These are phyloP conservation scores for Mycena floridula DNA, from an alignment of 768 basidiomycete species.

Conservation along the genomic window DNA sequence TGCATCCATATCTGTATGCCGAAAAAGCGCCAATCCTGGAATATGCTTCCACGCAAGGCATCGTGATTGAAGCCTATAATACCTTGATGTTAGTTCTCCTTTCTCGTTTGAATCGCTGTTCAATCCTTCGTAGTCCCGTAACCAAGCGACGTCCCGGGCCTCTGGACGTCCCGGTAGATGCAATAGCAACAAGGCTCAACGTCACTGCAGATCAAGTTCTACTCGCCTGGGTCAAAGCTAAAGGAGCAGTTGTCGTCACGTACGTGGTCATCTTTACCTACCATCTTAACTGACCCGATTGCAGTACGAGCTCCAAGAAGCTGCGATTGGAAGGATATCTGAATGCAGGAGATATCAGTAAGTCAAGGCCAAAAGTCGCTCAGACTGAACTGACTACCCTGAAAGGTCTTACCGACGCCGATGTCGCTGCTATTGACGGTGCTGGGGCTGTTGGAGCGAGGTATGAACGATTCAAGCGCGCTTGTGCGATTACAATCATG, in stretches of 20 bases:
- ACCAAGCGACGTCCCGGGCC: conserved; percentile 56
- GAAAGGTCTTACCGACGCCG: conserved; percentile 44
- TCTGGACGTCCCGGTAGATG: conserved; percentile 50
- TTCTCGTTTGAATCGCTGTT: background rate
- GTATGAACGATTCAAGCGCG: too few relatives aligned
- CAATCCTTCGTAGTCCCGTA: conserved; percentile 39
- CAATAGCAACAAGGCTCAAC: conserved; percentile 44
- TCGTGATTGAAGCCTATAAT: conserved; percentile 71
- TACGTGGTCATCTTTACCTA: conserved; percentile 26
- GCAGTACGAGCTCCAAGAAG: conserved; percentile 61
- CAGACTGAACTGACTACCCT: background rate
- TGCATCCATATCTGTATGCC: conserved; percentile 67
- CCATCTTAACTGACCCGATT: too few relatives aligned
- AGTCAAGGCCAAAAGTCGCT: conserved; percentile 7
- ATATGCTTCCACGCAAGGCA: conserved; percentile 48
- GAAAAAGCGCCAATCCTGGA: conserved; percentile 49
- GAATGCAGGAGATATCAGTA: conserved; percentile 58
- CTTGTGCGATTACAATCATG: too few relatives aligned
- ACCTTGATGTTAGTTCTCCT: conserved; percentile 40
- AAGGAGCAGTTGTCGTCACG: conserved; percentile 63
- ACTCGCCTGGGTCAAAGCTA: conserved; percentile 66
- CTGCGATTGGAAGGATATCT: conserved; percentile 63
- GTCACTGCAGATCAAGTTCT: conserved; percentile 62
- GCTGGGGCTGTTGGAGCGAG: conserved; percentile 35
- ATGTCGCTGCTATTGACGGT: conserved; percentile 49